Evolutionary conservation across 192 early-diverging fungal species (phyloP).

Genomic region (Mortierella claussenii): DNA sequence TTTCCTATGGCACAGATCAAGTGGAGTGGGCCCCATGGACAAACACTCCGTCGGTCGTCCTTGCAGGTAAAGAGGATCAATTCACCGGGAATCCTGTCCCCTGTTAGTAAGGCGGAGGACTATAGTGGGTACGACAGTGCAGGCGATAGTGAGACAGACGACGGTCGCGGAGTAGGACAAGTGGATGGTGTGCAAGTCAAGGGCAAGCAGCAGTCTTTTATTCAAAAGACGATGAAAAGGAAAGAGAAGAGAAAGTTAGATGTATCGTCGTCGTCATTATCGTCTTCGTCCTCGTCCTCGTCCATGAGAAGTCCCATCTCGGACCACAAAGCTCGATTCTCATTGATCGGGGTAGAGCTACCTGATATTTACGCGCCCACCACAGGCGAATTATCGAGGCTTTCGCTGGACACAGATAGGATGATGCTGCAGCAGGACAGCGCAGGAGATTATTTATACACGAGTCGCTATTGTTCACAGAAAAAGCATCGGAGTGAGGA

Average conservation of each 20-base stretch:
- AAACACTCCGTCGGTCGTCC: slow-evolving; percentile 21
- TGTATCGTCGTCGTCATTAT: too few species aligned
- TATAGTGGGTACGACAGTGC: background rate
- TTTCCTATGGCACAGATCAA: slow-evolving; percentile 5
- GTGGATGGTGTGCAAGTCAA: too few species aligned
- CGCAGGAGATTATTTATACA: background rate
- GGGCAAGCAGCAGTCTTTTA: background rate
- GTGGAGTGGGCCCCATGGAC: slow-evolving; percentile 21
- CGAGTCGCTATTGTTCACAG: too few species aligned
- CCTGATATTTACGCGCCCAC: slow-evolving; percentile 37
- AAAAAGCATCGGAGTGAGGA: too few species aligned
- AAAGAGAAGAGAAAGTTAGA: too few species aligned
- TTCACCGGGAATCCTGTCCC: background rate
- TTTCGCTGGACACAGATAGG: slow-evolving; percentile 33
- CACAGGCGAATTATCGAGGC: slow-evolving; percentile 34
- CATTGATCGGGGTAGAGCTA: slow-evolving; percentile 30
- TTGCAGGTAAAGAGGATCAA: slow-evolving; percentile 11
- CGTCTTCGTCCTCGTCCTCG: too few species aligned
- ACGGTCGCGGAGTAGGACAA: slow-evolving; percentile 35
- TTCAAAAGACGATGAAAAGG: too few species aligned
- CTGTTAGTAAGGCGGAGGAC: too few species aligned
- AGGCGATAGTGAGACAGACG: slow-evolving; percentile 6
- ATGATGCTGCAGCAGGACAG: slow-evolving; percentile 1
- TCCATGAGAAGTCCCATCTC: background rate
- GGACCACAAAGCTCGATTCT: slow-evolving; percentile 26